phyloP scores from a whole-genome alignment of 495 filamentous ascomycete genomes.

The Xylaria bambusicola region DNA sequence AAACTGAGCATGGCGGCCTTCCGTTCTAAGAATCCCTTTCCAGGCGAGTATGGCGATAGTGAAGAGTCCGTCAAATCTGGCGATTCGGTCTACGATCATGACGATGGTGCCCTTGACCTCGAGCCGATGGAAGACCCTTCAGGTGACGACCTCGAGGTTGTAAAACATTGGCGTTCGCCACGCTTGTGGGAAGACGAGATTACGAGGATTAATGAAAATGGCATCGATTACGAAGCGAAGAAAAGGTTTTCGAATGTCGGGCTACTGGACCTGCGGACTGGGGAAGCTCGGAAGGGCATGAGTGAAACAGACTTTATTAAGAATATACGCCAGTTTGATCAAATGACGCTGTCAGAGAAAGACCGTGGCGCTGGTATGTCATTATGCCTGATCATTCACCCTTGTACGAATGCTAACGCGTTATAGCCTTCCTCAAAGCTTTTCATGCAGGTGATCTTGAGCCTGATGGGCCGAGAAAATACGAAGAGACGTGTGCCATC shows the following conservation, averaged over 20 bases:
- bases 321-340: slow-evolving; percentile 24
- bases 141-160: too few relatives aligned
- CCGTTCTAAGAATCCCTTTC: too few relatives aligned
- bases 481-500: slow-evolving; percentile 36
- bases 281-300: slow-evolving; percentile 37
- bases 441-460: slow-evolving; percentile 49
- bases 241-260: slow-evolving; percentile 19
- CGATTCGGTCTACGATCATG: too few relatives aligned
- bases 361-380: slow-evolving; percentile 21
- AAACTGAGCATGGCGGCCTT: too few relatives aligned
- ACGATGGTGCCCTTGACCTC: too few relatives aligned
- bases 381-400: not conserved
- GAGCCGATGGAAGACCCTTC: too few relatives aligned
- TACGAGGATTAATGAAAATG: slow-evolving; percentile 21
- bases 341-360: slow-evolving; percentile 31
- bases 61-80: too few relatives aligned
- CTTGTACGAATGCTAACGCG: not conserved
- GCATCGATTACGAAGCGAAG: slow-evolving; percentile 17
- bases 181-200: slow-evolving; percentile 23
- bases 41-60: too few relatives aligned
- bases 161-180: slow-evolving; percentile 15
- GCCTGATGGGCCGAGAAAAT: slow-evolving; percentile 39
- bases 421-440: slow-evolving; percentile 42
- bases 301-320: slow-evolving; percentile 28
- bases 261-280: slow-evolving; percentile 11